Evolutionary conservation across 345 rosid genomes (phyloP).

Genomic region (Murraya paniculata): DNA sequence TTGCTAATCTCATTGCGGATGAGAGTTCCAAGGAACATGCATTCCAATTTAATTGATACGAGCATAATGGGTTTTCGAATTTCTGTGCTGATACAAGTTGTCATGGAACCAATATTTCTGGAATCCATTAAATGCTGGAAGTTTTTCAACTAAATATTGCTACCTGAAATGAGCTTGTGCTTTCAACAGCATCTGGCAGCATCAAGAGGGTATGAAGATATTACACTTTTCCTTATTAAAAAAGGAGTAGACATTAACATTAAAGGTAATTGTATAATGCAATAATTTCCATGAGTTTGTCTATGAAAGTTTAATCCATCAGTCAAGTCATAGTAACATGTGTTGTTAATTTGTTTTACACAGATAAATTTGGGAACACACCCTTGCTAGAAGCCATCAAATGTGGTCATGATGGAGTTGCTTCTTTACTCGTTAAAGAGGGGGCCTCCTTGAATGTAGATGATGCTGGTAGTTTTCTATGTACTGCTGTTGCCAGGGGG

Average conservation of each 20-base stretch:
- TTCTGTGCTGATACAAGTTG: not conserved
- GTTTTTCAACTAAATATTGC: not conserved
- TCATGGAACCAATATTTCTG: not conserved
- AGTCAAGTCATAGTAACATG: not conserved
- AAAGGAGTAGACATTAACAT: conserved; percentile 56
- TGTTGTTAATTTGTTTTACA: conserved; percentile 5
- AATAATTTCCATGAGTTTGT: not conserved
- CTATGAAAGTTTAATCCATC: not conserved
- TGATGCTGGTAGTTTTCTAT: conserved; percentile 75
- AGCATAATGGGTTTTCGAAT: not conserved
- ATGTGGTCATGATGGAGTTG: conserved; percentile 62
- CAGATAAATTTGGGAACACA: conserved; percentile 87
- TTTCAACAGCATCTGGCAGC: conserved; percentile 86
- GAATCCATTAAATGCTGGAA: not conserved
- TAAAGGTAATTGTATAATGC: conserved; percentile 52
- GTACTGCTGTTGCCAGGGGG: conserved; percentile 63
- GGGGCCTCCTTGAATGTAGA: conserved; percentile 69
- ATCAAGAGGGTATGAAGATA: conserved; percentile 74
- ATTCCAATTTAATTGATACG: not conserved
- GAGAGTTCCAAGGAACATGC: not conserved
- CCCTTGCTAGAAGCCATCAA: conserved; percentile 89
- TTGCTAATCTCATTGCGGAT: not conserved
- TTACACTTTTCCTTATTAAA: conserved; percentile 58
- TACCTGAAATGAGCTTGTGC: not conserved
- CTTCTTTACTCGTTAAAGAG: conserved; percentile 56